Evolutionary conservation across 2,329 filamentous ascomycete species (phyloP).

Genomic region (Fonsecaea erecta): DNA sequence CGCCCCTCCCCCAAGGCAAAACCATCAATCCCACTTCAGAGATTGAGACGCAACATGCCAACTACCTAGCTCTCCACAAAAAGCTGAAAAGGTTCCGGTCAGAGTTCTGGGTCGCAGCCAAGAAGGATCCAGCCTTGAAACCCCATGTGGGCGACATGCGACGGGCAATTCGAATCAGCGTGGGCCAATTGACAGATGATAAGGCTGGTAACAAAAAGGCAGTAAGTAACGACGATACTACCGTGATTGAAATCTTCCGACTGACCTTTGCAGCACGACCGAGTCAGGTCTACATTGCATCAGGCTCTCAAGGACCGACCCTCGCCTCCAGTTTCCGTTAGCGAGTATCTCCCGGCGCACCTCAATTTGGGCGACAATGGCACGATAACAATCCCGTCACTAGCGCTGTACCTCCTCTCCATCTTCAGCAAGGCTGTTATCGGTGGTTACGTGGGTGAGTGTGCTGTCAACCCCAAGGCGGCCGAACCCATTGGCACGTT

Average conservation of each 20-base stretch:
- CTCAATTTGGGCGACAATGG: constrained; percentile 39
- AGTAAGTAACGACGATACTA: constrained; percentile 47
- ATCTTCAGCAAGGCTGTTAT: constrained; percentile 75
- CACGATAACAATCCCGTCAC: constrained; percentile 52
- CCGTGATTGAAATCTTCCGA: neutral
- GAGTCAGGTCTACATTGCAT: constrained; percentile 59
- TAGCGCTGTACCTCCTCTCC: constrained; percentile 77
- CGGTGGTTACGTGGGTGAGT: constrained; percentile 71
- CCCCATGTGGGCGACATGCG: constrained; percentile 72
- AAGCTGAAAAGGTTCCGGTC: constrained; percentile 66
- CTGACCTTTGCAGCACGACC: constrained; percentile 46
- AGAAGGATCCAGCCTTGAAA: constrained; percentile 64
- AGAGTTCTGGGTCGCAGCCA: constrained; percentile 59
- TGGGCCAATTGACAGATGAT: constrained; percentile 73
- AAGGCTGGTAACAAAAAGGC: constrained; percentile 65
- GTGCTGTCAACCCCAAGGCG: constrained; percentile 64
- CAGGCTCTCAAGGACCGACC: constrained; percentile 57
- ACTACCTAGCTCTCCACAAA: constrained; percentile 65
- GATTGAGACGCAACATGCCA: constrained; percentile 51
- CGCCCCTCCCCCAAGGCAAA: neutral
- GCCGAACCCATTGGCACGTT: constrained; percentile 82
- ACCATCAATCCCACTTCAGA: constrained; percentile 33
- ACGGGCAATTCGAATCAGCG: constrained; percentile 69
- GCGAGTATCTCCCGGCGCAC: constrained; percentile 54
- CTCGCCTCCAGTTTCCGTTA: constrained; percentile 62